Evolutionary conservation across 2,329 filamentous ascomycete species (phyloP), one percentile per base, ranked within the genome.

Genomic region (Sporothrix inflata): DNA sequence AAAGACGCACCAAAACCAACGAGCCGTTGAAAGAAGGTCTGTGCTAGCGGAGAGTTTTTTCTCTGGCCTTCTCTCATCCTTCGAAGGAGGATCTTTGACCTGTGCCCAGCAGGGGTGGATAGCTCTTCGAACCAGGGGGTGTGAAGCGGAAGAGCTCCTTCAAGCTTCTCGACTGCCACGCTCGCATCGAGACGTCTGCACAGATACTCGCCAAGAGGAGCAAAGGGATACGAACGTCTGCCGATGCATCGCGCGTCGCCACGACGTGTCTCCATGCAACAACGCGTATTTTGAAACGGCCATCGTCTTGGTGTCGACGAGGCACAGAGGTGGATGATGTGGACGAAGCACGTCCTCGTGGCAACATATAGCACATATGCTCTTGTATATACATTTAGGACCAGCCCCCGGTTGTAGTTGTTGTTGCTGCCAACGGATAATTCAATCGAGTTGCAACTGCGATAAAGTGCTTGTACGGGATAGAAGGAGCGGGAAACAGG

Each of bases 401-500:
- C 42, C 45, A 34, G 45, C 42, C 63, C 63, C 42, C 63, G 63
- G 60, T 27, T 42, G 57, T 7, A 49, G 6, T 27, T 14, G 45
- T 51, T 40, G 47, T 51, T 30, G 66, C 12, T 21, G 49, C 57
- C 30, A 19, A 38, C 47, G 65, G 65, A 55, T 40, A 68, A 68
- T 55, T 30, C 65, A 68, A 68, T 68, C 24, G 24, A 27, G 16
- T 16, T 3, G 14, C 16, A 24, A 24, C 65, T 34, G 6, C 6
- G 24, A 55, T 16, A 40, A 34, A 42, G 11, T 63, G 34, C 57
- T 1, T 63, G 57, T 63, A 63, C n/a, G 57, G 57, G 65, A 55
- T 27, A 68, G 30, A 68, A 53, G 65, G 14, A 4, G 24, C 61
- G 61, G 27, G 47, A 51, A 53, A 53, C 65, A 68, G 65, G 65